Evolutionary conservation across 129 eudicot species (phyloP), one percentile per base, ranked within the genome.

Genomic region (Ambrosia artemisiifolia): DNA sequence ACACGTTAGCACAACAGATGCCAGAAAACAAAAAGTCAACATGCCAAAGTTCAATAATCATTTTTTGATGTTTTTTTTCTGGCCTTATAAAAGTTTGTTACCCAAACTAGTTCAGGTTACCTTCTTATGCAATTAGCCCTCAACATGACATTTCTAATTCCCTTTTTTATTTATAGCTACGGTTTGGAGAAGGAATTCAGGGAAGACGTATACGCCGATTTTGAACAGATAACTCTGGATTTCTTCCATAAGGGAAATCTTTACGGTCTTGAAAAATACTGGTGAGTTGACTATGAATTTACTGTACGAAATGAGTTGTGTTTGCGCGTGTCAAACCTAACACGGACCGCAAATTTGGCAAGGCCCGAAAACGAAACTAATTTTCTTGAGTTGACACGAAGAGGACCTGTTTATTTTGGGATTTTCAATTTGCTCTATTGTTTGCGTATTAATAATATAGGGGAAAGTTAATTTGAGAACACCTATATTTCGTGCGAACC

Each of bases 241-340:
- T 85, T 84, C 85, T 93, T 80, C 81, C 75, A 82, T 6, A 85
- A 77, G 74, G 98, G 95, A 47, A 81, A 90, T 82, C 87, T 93
- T 63, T 93, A 93, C 76, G 98, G 98, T 79, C 92, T 93, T 73
- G 98, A 93, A 59, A 93, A 93, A 67, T 92, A 92, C 82, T 92
- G 98, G 98, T 89, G 81, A 12, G 65, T 59, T 32, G 18, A 30
- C 65, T 32, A 59, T 56, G 35, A 56, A 56, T 44, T 36, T 36
- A 36, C 2, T 7, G 6, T 36, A 7, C 43, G 7, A 36, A 36
- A 36, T 36, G 43, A 36, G 43, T 36, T 5, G 43, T 36, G 43
- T 36, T 36, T 36, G 43, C 7, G 43, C 7, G 43, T 7, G 43
- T 36, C 43, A 5, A 36, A 5, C 43, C 6, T 8, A 8, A 6